A percentile compares a stretch with the other conserved stretches of the same genome.
Evolutionary conservation across 2,329 filamentous ascomycete genomes (phyloP).

Genomic region (Periconia macrospinosa): DNA sequence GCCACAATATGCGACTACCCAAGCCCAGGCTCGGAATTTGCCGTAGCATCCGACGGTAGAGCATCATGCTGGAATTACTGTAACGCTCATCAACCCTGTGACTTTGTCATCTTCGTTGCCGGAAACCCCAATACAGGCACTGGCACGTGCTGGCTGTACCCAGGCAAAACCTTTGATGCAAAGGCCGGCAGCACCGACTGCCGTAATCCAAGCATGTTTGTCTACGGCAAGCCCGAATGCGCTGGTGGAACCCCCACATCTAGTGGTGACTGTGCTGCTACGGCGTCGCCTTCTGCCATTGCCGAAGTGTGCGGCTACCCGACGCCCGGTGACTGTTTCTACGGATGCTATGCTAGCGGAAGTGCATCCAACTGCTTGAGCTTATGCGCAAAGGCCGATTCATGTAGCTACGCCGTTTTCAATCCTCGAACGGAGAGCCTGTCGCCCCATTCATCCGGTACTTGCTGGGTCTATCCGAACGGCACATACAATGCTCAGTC

Average conservation of each 20-base stretch:
- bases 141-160: constrained; percentile 7
- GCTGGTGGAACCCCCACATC: neutral
- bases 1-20: constrained; percentile 5
- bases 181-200: neutral
- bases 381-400: neutral
- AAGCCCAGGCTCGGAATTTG: neutral
- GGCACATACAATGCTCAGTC: constrained; percentile 4
- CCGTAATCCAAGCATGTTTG: neutral
- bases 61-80: constrained; percentile 7
- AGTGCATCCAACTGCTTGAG: constrained; percentile 3
- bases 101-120: constrained; percentile 3
- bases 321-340: constrained; percentile 4
- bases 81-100: constrained; percentile 5
- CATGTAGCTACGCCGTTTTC: constrained; percentile 4
- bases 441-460: constrained; percentile 1
- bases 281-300: constrained; percentile 1
- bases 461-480: constrained; percentile 8
- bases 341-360: constrained; percentile 1
- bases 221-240: constrained; percentile 4
- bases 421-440: neutral
- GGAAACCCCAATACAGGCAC: constrained; percentile 7
- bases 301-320: constrained; percentile 4
- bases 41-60: neutral
- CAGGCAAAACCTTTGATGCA: constrained; percentile 3
- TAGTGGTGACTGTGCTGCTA: constrained; percentile 1